phyloP scores from a whole-genome alignment of 2,329 filamentous ascomycete species.

The Penicillium sclerotiorum region DNA sequence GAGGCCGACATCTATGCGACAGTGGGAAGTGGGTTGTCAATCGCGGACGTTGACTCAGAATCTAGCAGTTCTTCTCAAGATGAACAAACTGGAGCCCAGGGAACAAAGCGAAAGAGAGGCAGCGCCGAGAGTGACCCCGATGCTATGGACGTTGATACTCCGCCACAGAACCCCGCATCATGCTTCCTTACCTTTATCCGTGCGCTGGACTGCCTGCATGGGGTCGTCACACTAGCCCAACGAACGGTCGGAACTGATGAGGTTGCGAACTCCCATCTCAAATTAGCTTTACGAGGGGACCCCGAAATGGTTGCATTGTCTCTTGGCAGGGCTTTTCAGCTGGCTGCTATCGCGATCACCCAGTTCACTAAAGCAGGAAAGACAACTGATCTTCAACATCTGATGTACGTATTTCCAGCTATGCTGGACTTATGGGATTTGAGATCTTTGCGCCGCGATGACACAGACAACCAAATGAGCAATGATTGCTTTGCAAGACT shows the following conservation, averaged over 20 bases:
- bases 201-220: slow-evolving; percentile 38
- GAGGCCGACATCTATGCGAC: slow-evolving; percentile 33
- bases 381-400: slow-evolving; percentile 36
- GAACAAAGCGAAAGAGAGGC: slow-evolving; percentile 43
- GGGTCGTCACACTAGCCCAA: slow-evolving; percentile 31
- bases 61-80: slow-evolving; percentile 32
- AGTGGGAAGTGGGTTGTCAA: slow-evolving; percentile 26
- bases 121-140: slow-evolving; percentile 27
- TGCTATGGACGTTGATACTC: slow-evolving; percentile 35
- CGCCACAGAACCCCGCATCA: slow-evolving; percentile 31
- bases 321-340: slow-evolving; percentile 38
- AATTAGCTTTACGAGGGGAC: slow-evolving; percentile 42
- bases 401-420: slow-evolving; percentile 38
- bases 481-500: slow-evolving; percentile 39
- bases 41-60: slow-evolving; percentile 35
- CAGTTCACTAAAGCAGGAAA: slow-evolving; percentile 33
- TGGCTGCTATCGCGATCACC: slow-evolving; percentile 34
- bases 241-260: slow-evolving; percentile 30
- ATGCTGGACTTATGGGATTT: slow-evolving; percentile 42
- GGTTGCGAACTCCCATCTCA: slow-evolving; percentile 42
- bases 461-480: slow-evolving; percentile 35
- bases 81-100: slow-evolving; percentile 28
- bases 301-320: slow-evolving; percentile 37
- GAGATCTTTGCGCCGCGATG: slow-evolving; percentile 37
- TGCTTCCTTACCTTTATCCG: slow-evolving; percentile 39